A percentile compares a stretch with the other conserved stretches of the same genome.
phyloP scores from a whole-genome alignment of 2,329 filamentous ascomycete genomes.

The Talaromyces sp. region DNA sequence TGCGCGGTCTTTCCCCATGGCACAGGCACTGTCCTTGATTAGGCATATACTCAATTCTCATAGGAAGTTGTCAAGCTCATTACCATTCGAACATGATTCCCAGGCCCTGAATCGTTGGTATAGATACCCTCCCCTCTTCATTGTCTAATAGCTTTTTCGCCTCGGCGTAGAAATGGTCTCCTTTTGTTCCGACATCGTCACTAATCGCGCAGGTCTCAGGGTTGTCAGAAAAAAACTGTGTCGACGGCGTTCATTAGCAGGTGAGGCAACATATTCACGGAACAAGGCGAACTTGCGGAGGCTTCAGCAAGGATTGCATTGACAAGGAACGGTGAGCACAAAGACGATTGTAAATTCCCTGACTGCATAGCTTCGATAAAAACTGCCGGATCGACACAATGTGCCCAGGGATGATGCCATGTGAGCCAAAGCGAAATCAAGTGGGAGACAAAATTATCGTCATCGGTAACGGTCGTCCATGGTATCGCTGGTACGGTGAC shows the following conservation, averaged over 20 bases:
- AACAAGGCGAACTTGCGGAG: constrained; percentile 28
- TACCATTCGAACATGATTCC: constrained; percentile 20
- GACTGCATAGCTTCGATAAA: constrained; percentile 52
- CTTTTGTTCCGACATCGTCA: constrained; percentile 30
- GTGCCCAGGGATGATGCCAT: constrained; percentile 88
- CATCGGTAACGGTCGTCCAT: constrained; percentile 78
- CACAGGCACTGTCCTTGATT: constrained; percentile 9
- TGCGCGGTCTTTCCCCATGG: constrained; percentile 31
- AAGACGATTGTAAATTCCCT: constrained; percentile 52
- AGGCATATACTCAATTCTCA: neutral
- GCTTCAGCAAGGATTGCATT: constrained; percentile 73
- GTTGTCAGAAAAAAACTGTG: constrained; percentile 36
- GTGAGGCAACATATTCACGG: neutral
- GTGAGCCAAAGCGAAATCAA: constrained; percentile 90
- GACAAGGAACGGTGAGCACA: constrained; percentile 80
- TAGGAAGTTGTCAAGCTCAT: neutral
- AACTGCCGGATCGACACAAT: constrained; percentile 74
- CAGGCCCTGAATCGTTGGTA: constrained; percentile 37
- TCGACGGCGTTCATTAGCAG: neutral
- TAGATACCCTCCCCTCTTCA: constrained; percentile 32
- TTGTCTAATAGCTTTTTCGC: constrained; percentile 35
- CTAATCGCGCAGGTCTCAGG: constrained; percentile 29
- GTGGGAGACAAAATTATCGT: constrained; percentile 71
- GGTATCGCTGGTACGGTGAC: constrained; percentile 33
- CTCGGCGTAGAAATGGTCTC: constrained; percentile 34